Evolutionary conservation across 2,329 filamentous ascomycete species (phyloP), one percentile per base, ranked within the genome.

Genomic region (Trichoderma sp.): DNA sequence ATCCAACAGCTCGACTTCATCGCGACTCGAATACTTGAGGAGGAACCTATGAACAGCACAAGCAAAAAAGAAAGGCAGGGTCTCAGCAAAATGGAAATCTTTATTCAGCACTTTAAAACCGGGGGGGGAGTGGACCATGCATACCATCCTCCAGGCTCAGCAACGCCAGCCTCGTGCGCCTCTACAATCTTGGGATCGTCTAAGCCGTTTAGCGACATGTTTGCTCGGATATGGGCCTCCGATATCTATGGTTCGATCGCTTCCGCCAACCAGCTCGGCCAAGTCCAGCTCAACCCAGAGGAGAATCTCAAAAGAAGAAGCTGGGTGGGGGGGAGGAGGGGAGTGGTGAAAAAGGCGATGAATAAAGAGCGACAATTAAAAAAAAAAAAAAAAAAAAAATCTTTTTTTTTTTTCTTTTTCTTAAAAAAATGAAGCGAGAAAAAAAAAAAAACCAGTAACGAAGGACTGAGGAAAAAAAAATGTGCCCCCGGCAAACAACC

Each of bases 201-300:
- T 81, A 98, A 86, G 72, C 95, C 95, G 89, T 97, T 97, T 80
- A 98, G 86, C 84, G 94, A 97, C 94, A 98, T 98, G 70, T 67
- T 68, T n/a, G 53, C 48, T 60, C 35, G 17, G 27, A 45, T 42
- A 22, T 50, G 34, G 56, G n/a, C n/a, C 27, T 53, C 37, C 56
- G 27, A 53, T 48, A 19, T 61, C 45, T 54, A 57, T 45, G 13
- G 3, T 35, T 39, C 32, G 54, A 52, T 58, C 32, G 64, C 42
- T 66, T 52, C 22, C 42, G 35, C 52, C 45, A 53, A 67, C 64
- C 56, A 45, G 42, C 56, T 45, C 56, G 39, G 56, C 64, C 39
- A 67, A 60, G 53, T 17, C 64, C 64, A 66, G 64, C 54, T 66
- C 54, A 59, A 66, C 22, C 32, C 42, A 45, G 56, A 66, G n/a